Base-by-base conservation (phyloP, 2,329 filamentous ascomycete species). In the Apiospora sp. region DNA sequence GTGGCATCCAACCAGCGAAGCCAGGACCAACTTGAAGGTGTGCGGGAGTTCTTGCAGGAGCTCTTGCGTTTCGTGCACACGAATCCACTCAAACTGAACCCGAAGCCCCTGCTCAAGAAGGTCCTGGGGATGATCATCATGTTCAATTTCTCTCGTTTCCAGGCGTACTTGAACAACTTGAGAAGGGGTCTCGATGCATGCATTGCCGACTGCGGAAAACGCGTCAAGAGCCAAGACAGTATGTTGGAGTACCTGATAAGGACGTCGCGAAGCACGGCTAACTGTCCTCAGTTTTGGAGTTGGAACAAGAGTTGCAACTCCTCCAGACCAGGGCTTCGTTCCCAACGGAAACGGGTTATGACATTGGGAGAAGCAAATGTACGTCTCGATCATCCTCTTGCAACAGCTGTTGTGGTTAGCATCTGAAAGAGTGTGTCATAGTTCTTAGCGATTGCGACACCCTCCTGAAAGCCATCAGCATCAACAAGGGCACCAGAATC, bases 401-500 rank as follows among this genome's bases (percentile, higher is more conserved):
- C 7, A 12, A 70, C 13, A 41, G n/a, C 2, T 34, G 2, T 12
- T 10, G 4, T 34, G n/a, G 13, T 24, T 10, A 41, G 5, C 2
- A 7, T 10, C 54, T 61, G 16, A 54, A 30, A 6, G 3, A 16
- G 30, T 2, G 34, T n/a, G 24, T 16, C 7, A 2, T 24, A 71
- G 69, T 71, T 13, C 44, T 73, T 12, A 68, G 48, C 24, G 69
- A 73, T 19, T 73, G 72, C 48, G 69, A 71, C 14, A 68, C 72
- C 0, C 69, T 73, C 30, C 22, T 73, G 19, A 73, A 61, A 16
- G 69, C 54, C 4, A 73, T 70, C 30, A 34, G 27, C 64, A 58
- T 27, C 4, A 48, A 37, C 16, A 67, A 70, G 49, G 68, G 46
- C 14, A 67, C 44, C 27, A 49, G n/a, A 3, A 30, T 71, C 67